These are phyloP conservation scores for Nepenthes gracilis DNA, from an alignment of 148 eudicot genomes.

Conservation along the genomic window DNA sequence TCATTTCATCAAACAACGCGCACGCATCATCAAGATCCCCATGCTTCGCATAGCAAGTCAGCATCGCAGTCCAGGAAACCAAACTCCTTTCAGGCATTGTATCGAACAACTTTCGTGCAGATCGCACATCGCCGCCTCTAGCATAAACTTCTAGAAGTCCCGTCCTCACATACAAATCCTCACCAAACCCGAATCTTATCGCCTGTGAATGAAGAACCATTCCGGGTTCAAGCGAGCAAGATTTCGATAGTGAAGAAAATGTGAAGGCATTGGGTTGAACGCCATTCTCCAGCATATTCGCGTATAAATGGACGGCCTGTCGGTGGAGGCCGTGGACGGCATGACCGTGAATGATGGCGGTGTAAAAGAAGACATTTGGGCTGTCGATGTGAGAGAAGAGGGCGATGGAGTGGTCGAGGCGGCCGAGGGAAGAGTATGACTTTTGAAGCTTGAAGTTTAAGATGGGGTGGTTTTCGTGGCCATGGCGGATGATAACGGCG, in stretches of 20 bases:
- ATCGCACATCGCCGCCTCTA: conserved; percentile 38
- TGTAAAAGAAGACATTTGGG: conserved; percentile 58
- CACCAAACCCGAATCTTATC: conserved; percentile 37
- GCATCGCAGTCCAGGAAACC: conserved; percentile 65
- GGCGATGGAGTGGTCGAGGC: conserved; percentile 29
- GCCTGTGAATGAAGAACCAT: conserved; percentile 48
- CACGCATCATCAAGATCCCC: conserved; percentile 54
- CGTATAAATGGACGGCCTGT: conserved; percentile 34
- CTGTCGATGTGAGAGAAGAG: conserved; percentile 31
- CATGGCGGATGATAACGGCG: conserved; percentile 51
- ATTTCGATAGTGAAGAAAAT: conserved; percentile 50
- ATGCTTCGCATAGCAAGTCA: conserved; percentile 54
- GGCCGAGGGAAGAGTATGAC: conserved; percentile 44
- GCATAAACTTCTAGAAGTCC: conserved; percentile 59
- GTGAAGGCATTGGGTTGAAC: conserved; percentile 72
- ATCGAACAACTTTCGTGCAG: conserved; percentile 59
- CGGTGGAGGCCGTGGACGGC: conserved; percentile 21
- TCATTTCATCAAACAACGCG: conserved; percentile 54
- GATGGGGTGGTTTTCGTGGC: conserved; percentile 39
- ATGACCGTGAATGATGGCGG: conserved; percentile 51
- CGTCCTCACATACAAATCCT: conserved; percentile 52
- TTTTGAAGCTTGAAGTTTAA: conserved; percentile 77
- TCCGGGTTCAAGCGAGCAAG: conserved; percentile 28
- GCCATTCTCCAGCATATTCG: conserved; percentile 42
- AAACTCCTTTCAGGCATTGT: conserved; percentile 55